phyloP scores from a whole-genome alignment of 202 grass and related monocot genomes.

The Zoysia matrella region DNA sequence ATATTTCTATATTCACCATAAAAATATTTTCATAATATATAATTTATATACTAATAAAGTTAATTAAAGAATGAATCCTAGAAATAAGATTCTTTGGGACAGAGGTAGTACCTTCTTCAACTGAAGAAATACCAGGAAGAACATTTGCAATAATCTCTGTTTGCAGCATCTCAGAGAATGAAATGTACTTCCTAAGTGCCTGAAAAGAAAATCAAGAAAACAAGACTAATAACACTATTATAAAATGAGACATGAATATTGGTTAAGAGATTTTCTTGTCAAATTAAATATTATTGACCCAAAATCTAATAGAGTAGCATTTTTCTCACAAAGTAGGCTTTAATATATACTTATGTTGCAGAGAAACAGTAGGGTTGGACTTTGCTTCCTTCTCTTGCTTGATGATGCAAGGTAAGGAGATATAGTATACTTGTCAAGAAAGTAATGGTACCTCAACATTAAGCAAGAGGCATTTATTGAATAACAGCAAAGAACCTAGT shows the following conservation, averaged over 20 bases:
- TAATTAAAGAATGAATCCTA: too few species aligned
- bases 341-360: background rate
- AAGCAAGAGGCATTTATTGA: constrained; percentile 93
- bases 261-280: constrained; percentile 15
- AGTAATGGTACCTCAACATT: constrained; percentile 65
- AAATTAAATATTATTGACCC: constrained; percentile 13
- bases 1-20: too few species aligned
- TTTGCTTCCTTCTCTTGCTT: background rate
- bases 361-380: background rate
- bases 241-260: background rate
- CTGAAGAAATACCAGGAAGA: constrained; percentile 74
- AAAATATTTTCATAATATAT: too few species aligned
- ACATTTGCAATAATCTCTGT: constrained; percentile 77
- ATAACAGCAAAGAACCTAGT: constrained; percentile 73
- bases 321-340: background rate
- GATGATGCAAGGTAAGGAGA: constrained; percentile 17
- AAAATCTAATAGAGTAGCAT: background rate
- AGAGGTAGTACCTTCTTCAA: constrained; percentile 54
- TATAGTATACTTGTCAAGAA: background rate
- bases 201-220: constrained; percentile 48
- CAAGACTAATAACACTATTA: constrained; percentile 5
- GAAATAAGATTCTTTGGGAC: too few species aligned
- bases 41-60: too few species aligned
- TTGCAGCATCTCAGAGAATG: constrained; percentile 84
- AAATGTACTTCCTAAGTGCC: constrained; percentile 62